Evolutionary conservation across 208 protist genomes (phyloP), one percentile per base, ranked within the genome.

Genomic region (Vickermania spadyakhi): DNA sequence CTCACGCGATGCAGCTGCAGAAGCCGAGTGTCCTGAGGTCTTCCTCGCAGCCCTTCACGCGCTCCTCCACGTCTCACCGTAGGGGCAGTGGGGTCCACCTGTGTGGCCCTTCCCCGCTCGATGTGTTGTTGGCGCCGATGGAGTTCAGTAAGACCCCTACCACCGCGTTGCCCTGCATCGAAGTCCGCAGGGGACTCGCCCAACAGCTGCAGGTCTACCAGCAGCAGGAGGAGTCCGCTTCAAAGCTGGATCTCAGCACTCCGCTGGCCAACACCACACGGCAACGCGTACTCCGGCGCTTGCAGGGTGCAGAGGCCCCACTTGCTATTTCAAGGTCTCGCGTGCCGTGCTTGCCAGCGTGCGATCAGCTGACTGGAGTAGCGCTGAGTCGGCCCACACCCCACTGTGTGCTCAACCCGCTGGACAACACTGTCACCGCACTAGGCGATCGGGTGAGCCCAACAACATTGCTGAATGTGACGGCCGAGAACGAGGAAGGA

Each of bases 311-410:
- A 4, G 55, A 45, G 11, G 50, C 77, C 2, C 61, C 69, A 11
- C 66, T 78, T 28, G 31, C 67, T 25, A 14, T 55, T 23, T 52
- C 64, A 5, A 58, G 45, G 36, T 41, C 18, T 18, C 18, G 11
- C 11, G 36, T 45, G 1, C 74, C 79, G 11, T 61, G 54, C 11
- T 68, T 91, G 26, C 84, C 84, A 1, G 58, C 70, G 26, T 70
- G 70, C 3, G 72, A 85, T 36, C 62, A 80, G 56, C 77, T 91
- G 11, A 86, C 70, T 42, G 84, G 84, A 1, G 78, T 71, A 2
- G 71, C 84, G 31, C 71, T 84, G 11, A 77, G 80, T 25, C 72
- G 77, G 27, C 75, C 77, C 1, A 72, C 79, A 11, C 11, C 70
- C 0, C 84, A 72, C 58, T 54, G 66, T 7, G 68, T 66, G 1